Evolutionary conservation across 1,284 basidiomycete genomes (phyloP).

Genomic region (Cutaneotrichosporon daszewskae): DNA sequence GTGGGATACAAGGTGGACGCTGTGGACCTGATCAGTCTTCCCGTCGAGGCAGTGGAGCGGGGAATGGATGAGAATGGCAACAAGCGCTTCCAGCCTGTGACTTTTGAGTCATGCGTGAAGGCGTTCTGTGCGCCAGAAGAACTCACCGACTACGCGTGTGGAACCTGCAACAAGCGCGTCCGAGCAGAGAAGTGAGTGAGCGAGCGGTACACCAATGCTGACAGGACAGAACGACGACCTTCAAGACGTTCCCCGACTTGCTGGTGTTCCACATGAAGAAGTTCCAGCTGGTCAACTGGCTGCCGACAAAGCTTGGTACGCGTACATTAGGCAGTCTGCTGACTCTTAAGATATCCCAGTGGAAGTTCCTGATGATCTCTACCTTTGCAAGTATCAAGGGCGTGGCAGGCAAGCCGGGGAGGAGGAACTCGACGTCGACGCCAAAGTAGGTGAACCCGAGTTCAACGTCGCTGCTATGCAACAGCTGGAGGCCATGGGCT

Average conservation of each 20-base stretch:
- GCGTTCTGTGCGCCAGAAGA: constrained; percentile 62
- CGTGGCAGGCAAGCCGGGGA: constrained; percentile 70
- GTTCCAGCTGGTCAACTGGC: constrained; percentile 95
- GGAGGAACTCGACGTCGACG: constrained; percentile 58
- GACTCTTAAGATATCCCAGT: constrained; percentile 70
- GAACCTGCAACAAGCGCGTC: constrained; percentile 59
- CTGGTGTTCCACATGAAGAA: constrained; percentile 88
- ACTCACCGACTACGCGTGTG: constrained; percentile 63
- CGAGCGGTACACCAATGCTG: background rate
- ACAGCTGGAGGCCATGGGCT: constrained; percentile 80
- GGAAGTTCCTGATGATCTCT: constrained; percentile 59
- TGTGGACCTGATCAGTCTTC: constrained; percentile 71
- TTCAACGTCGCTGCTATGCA: constrained; percentile 69
- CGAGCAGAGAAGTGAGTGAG: constrained; percentile 58
- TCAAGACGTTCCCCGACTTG: constrained; percentile 82
- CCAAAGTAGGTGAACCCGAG: constrained; percentile 47
- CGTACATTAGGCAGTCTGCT: constrained; percentile 5
- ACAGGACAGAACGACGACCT: constrained; percentile 58
- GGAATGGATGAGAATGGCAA: constrained; percentile 59
- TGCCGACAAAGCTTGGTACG: constrained; percentile 85
- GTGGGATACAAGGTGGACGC: constrained; percentile 83
- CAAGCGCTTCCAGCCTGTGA: constrained; percentile 62
- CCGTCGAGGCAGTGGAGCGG: constrained; percentile 62
- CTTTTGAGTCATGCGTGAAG: constrained; percentile 65
- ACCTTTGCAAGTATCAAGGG: constrained; percentile 66